Conservation (phyloP, 106 monocot genomes). For the Acorus gramineus region DNA sequence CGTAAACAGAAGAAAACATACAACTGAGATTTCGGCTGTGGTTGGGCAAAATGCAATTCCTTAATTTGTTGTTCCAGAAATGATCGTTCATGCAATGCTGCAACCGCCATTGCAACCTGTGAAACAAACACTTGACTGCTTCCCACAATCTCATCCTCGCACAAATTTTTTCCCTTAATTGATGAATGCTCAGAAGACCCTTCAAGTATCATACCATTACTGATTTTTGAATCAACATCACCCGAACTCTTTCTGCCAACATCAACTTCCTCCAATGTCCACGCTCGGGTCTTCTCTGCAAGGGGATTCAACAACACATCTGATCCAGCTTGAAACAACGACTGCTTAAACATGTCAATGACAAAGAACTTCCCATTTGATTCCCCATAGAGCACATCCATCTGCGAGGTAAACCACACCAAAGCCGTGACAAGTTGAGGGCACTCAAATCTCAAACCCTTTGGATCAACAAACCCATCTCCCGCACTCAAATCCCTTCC, state of each 20-base stretch:
- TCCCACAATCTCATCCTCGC: not conserved
- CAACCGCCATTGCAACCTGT: conserved; percentile 75
- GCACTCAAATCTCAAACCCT: conserved; percentile 31
- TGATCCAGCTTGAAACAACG: conserved; percentile 34
- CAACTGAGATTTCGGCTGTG: conserved; percentile 45
- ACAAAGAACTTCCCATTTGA: conserved; percentile 38
- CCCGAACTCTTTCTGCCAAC: not conserved
- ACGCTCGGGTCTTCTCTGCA: not conserved
- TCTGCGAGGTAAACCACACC: conserved; percentile 55
- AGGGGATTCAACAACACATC: conserved; percentile 24
- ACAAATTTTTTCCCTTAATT: too few species aligned
- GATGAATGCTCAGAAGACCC: not conserved
- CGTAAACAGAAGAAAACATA: conserved; percentile 18
- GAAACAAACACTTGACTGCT: conserved; percentile 44
- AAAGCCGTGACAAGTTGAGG: conserved; percentile 45
- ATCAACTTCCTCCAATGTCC: not conserved
- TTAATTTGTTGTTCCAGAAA: conserved; percentile 55
- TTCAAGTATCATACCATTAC: not conserved
- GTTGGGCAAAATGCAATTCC: conserved; percentile 21
- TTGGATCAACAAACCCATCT: conserved; percentile 22
- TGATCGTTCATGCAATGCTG: conserved; percentile 70
- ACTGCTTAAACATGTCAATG: conserved; percentile 57
- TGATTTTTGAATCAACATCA: conserved; percentile 1
- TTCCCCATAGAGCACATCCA: conserved; percentile 76
- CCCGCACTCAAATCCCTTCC: not conserved